Evolutionary conservation across 1,284 basidiomycete species (phyloP).

Genomic region (Cutaneotrichosporon sp.): DNA sequence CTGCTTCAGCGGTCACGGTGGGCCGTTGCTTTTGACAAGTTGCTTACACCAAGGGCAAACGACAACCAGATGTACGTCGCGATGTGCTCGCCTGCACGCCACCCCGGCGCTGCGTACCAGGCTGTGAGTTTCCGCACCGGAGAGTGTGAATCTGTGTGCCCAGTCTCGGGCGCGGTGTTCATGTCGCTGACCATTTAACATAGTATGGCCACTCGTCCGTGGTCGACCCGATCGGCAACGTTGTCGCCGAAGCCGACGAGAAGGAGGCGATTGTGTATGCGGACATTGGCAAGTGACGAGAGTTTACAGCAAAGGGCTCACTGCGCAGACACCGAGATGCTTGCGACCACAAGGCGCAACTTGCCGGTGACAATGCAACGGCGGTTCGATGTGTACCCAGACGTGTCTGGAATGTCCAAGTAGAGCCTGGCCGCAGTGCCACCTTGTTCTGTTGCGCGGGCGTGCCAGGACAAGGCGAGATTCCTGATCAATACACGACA

Average conservation of each 20-base stretch:
- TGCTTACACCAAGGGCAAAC: slow-evolving; percentile 60
- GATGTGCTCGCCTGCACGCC: slow-evolving; percentile 93
- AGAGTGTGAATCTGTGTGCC: too few species aligned
- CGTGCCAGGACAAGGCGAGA: neutral
- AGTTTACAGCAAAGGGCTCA: neutral
- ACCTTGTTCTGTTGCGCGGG: neutral
- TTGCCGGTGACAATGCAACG: slow-evolving; percentile 84
- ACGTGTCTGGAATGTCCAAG: slow-evolving; percentile 51
- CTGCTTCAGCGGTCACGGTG: slow-evolving; percentile 80
- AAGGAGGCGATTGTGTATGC: slow-evolving; percentile 74
- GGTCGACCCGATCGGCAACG: slow-evolving; percentile 80
- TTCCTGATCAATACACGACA: too few species aligned
- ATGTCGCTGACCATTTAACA: neutral
- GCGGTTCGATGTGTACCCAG: slow-evolving; percentile 84
- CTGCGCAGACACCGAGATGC: slow-evolving; percentile 62
- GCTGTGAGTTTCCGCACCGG: slow-evolving; percentile 65
- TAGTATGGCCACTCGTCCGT: slow-evolving; percentile 88
- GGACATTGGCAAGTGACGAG: slow-evolving; percentile 62
- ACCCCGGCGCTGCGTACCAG: slow-evolving; percentile 73
- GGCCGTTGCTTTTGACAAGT: slow-evolving; percentile 14
- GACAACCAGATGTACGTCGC: slow-evolving; percentile 95
- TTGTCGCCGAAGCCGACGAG: slow-evolving; percentile 72
- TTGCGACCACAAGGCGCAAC: slow-evolving; percentile 66
- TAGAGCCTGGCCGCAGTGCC: neutral
- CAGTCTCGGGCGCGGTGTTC: too few species aligned